phyloP scores from a whole-genome alignment of 441 rosid genomes.

The Pelargonium myrrhifolium region DNA sequence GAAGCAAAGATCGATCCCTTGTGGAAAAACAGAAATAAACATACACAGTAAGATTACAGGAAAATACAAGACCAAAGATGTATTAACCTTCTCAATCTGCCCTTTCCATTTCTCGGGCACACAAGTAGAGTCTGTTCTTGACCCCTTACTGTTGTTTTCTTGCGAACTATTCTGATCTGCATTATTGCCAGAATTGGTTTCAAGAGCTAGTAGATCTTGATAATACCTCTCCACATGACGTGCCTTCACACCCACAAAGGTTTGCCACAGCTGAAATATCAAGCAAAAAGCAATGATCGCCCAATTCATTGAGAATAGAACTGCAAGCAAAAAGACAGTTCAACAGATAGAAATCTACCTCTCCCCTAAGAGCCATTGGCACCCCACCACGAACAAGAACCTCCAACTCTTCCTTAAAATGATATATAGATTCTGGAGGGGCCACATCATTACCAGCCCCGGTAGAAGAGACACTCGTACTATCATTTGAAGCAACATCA shows the following conservation, averaged over 20 bases:
- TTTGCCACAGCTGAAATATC: slow-evolving; percentile 91
- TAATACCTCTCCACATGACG: slow-evolving; percentile 85
- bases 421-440: slow-evolving; percentile 39
- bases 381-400: slow-evolving; percentile 97
- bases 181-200: slow-evolving; percentile 39
- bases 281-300: slow-evolving; percentile 18
- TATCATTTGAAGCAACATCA: slow-evolving; percentile 50
- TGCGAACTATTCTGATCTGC: slow-evolving; percentile 29
- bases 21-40: slow-evolving; percentile 16
- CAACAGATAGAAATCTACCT: slow-evolving; percentile 41
- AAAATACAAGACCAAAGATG: slow-evolving; percentile 13
- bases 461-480: slow-evolving; percentile 27
- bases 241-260: slow-evolving; percentile 82
- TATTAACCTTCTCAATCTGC: slow-evolving; percentile 92
- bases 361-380: slow-evolving; percentile 98
- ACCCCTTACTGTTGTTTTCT: slow-evolving; percentile 34
- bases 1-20: no score
- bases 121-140: slow-evolving; percentile 33
- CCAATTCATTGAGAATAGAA: slow-evolving; percentile 10
- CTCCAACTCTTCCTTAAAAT: slow-evolving; percentile 93
- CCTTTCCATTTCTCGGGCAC: slow-evolving; percentile 94
- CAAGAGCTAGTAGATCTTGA: slow-evolving; percentile 59
- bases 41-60: slow-evolving; percentile 14
- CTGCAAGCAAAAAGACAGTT: slow-evolving; percentile 5
- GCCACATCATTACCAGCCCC: slow-evolving; percentile 35